Percentiles rank a stretch among this genome's conserved stretches.
Conservation (phyloP, 2,329 filamentous ascomycete species). For the Penicillium hesseltinei region DNA sequence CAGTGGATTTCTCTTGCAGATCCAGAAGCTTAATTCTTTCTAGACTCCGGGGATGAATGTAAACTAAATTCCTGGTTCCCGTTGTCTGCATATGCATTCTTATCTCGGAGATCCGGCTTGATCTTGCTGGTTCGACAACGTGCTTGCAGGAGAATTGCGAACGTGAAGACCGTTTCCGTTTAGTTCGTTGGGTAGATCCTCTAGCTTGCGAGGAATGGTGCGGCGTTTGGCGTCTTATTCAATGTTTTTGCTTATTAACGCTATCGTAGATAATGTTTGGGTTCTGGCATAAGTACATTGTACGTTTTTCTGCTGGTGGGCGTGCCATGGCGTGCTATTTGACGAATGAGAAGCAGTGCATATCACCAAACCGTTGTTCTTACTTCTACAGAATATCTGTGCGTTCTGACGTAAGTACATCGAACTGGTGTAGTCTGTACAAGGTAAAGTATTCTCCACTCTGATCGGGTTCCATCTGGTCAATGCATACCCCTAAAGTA, state of each 20-base stretch:
- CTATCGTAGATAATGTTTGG: neutral
- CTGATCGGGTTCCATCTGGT: neutral
- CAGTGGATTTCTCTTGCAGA: conserved; percentile 1
- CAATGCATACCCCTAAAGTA: neutral
- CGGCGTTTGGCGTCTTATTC: too few relatives aligned
- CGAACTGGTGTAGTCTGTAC: neutral
- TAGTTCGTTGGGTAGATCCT: neutral
- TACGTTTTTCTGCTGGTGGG: neutral
- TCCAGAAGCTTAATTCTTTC: conserved; percentile 8
- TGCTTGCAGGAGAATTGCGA: neutral
- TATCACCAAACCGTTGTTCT: neutral
- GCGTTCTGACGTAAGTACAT: neutral
- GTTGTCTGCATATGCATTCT: conserved; percentile 3
- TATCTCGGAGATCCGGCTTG: neutral
- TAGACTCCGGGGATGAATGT: neutral
- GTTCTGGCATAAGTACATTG: too few relatives aligned
- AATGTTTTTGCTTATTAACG: neutral
- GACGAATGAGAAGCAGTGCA: neutral
- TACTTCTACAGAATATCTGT: neutral
- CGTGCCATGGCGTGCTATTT: neutral
- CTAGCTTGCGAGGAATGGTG: neutral
- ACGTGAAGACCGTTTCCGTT: neutral
- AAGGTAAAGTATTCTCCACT: neutral
- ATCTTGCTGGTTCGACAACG: neutral
- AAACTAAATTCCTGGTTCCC: neutral